Base-by-base conservation (phyloP, 1,139 yeast genomes). In the Magnusiomyces paraingens region DNA sequence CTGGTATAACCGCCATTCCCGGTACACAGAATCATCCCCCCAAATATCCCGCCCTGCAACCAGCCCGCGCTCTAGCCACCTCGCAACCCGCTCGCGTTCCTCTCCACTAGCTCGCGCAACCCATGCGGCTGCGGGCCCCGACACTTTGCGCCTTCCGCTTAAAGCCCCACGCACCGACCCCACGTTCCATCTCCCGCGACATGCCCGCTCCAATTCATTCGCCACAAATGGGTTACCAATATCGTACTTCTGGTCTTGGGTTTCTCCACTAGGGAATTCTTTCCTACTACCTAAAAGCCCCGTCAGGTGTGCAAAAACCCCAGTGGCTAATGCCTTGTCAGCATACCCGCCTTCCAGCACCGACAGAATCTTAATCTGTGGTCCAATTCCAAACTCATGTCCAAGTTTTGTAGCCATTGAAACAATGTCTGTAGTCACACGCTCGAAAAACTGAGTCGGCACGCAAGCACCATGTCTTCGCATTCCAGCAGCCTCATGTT, bases 321-420 rank as follows among this genome's bases (percentile, higher is more conserved):
- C 96, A 0, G 95, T 85, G 1, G 85, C 70, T 35, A 88, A 73
- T 0, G 96, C 96, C 1, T 87, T 87, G 63, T 88, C 93, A 1
- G 94, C 84, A 65, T 88, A 88, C 0, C 96, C 96, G 18, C 96
- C 96, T 69, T 88, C 96, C 59, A 88, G 71, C 45, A 88, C 70
- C 2, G 95, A 86, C 0, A 87, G 63, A 0, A 87, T 73, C 60
- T 82, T 82, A 11, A 91, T 87, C 21, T 76, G 70, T 5, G 39
- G 29, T 15, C 17, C 11, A 4, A 12, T n/a, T 36, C 29, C 49
- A n/a, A 12, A 15, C 29, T 14, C 36, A 46, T 20, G n/a, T 5
- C 46, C 22, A 11, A 15, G 15, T 14, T 32, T 32, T 49, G 75
- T 70, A 11, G 94, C 87, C 49, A 88, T 71, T 57, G 77, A 78